Base-by-base conservation (phyloP, 2,329 filamentous ascomycete species). In the Pseudogymnoascus sp. region DNA sequence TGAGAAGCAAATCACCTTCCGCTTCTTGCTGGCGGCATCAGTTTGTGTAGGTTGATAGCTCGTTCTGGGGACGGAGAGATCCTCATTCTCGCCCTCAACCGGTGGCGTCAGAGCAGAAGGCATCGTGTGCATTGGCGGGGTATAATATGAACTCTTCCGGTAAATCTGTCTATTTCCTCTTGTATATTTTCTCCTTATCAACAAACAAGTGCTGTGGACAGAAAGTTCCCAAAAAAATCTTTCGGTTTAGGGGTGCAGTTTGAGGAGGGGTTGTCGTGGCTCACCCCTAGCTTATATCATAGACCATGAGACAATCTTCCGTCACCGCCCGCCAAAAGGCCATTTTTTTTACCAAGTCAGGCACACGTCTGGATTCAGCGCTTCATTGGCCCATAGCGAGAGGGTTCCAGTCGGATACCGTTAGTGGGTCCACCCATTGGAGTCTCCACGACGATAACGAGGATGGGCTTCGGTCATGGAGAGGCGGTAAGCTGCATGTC, bases 1-100 rank as follows among this genome's bases (percentile, higher is more conserved):
- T 68, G 82, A 84, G 69, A 84, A 84, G 71, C 81, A 83, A 64
- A 84, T 79, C 62, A 84, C 81, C 75, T 84, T 84, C 67, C 82
- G 74, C 74, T 79, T 82, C 52, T 76, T 81, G 64, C 72, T 73
- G 58, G 75, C 69, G 25, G 68, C 68, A 28, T 70, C 66, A 28
- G 70, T 65, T 61, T 71, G 69, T 12, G 64, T 65, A 58, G 69
- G 66, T 7, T 63, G 58, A 59, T 67, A 67, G 38, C 66, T 71
- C 14, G 71, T 67, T 60, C 64, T 70, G 5, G 65, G 68, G 25
- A 70, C 67, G 33, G 64, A 59, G 11, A 72, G 63, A 40, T 64
- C 67, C 68, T 77, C 76, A 31, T 63, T 67, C 62, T 67, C 67
- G 43, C 69, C 65, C 35, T 70, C 63, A 45, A 68, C 52, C 23